Evolutionary conservation across 1,139 yeast species (phyloP).

Genomic region (Zygosaccharomyces pseudobailii): DNA sequence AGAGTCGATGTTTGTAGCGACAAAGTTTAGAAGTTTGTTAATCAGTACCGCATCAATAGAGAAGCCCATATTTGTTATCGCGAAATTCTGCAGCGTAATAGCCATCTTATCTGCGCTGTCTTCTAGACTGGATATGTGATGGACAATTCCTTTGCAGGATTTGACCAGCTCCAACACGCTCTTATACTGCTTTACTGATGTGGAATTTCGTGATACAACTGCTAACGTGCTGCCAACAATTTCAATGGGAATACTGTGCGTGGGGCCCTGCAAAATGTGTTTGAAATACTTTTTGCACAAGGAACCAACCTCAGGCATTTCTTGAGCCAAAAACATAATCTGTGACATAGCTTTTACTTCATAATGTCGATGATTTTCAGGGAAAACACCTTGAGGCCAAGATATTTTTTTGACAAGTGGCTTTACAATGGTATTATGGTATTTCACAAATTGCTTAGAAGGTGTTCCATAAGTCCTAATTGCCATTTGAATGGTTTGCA

Average conservation of each 20-base stretch:
- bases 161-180: slow-evolving; percentile 49
- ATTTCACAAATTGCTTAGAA: slow-evolving; percentile 4
- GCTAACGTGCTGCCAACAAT: slow-evolving; percentile 39
- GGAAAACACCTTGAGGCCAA: slow-evolving; percentile 16
- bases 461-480: slow-evolving; percentile 9
- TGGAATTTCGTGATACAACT: slow-evolving; percentile 34
- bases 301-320: slow-evolving; percentile 32
- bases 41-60: slow-evolving; percentile 43
- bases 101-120: slow-evolving; percentile 21
- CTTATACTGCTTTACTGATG: slow-evolving; percentile 50
- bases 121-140: slow-evolving; percentile 21
- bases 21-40: slow-evolving; percentile 50
- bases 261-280: slow-evolving; percentile 47
- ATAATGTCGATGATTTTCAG: slow-evolving; percentile 3
- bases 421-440: slow-evolving; percentile 34
- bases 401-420: slow-evolving; percentile 20
- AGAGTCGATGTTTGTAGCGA: slow-evolving; percentile 50
- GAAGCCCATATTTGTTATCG: slow-evolving; percentile 51
- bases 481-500: slow-evolving; percentile 19
- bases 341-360: slow-evolving; percentile 22
- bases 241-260: slow-evolving; percentile 46
- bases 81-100: slow-evolving; percentile 46
- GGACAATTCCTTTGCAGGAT: slow-evolving; percentile 38
- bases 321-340: slow-evolving; percentile 20
- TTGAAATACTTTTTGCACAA: slow-evolving; percentile 43